These are phyloP conservation scores for Cinnamomum chago DNA, from an alignment of 164 flowering plant species.

Conservation along the genomic window DNA sequence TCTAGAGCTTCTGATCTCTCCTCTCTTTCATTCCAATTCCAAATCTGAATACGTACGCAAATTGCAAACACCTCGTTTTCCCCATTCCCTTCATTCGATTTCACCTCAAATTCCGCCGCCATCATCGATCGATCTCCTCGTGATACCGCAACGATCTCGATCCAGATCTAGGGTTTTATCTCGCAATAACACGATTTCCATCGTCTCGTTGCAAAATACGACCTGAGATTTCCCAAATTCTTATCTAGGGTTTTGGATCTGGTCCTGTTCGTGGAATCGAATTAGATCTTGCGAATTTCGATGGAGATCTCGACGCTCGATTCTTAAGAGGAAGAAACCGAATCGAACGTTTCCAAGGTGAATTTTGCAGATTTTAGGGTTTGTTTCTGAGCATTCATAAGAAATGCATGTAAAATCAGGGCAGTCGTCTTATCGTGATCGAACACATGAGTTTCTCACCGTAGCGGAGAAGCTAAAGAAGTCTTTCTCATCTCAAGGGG, in stretches of 20 bases:
- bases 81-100: not conserved
- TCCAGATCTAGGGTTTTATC: not conserved
- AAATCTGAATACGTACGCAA: too few species aligned
- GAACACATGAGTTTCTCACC: conserved; percentile 75
- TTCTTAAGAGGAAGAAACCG: not conserved
- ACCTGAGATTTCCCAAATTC: not conserved
- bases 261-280: not conserved
- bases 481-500: conserved; percentile 26
- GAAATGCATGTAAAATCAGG: conserved; percentile 38
- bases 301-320: not conserved
- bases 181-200: not conserved
- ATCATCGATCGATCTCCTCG: not conserved
- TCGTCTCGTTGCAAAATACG: not conserved
- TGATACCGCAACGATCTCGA: not conserved
- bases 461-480: conserved; percentile 68
- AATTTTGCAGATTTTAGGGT: not conserved
- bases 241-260: not conserved
- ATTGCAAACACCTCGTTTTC: not conserved
- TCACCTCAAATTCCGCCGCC: not conserved
- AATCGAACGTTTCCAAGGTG: not conserved
- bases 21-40: too few species aligned
- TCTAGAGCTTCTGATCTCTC: too few species aligned
- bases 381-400: not conserved
- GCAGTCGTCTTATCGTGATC: conserved; percentile 77
- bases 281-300: not conserved